Base-by-base conservation (phyloP, 2,329 filamentous ascomycete species). In the Decorospora gaudefroyi region DNA sequence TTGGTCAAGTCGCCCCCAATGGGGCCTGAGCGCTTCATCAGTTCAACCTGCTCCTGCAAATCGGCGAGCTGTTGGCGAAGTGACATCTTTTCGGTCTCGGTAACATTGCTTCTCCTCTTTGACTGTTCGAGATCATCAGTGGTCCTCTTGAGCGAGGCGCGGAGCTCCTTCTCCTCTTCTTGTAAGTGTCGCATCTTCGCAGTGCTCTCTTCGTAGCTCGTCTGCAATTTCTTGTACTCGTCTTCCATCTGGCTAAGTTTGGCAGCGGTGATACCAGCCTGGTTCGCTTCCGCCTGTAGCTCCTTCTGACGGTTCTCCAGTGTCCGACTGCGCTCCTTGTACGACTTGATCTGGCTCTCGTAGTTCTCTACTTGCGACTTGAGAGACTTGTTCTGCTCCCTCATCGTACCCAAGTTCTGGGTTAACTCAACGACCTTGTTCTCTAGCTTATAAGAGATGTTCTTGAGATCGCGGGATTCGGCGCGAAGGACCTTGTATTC, bases 351-450 rank as follows among this genome's bases (percentile, higher is more conserved):
- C 73, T 99, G 93, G 57, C 81, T 86, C 71, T 99, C 92, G 75
- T 97, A 96, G 71, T 88, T 96, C 72, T 96, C 90, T 34, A 99
- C 86, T 72, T 97, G 91, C 23, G 82, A 85, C 59, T 87, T 79
- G 50, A 99, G 80, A 46, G 82, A 82, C 78, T 95, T 96, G 81
- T 99, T 99, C 74, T 96, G 89, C 52, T 86, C 83, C 77, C 95
- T 96, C 80, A 96, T 87, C 7, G 90, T 86, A 56, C 93, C 91
- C 61, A 99, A 75, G 35, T 87, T 89, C 72, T 99, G 93, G 1
- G 93, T 99, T 64, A 99, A 81, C 76, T 99, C 93, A 52, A 99
- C 90, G 52, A 99, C 93, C 83, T 99, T 99, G 81, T 99, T 97
- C 73, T 99, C 93, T 62, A 99, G 78, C 78, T 96, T 97, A 79